A percentile compares a stretch with the other conserved stretches of the same genome.
Conservation (phyloP, 1,284 basidiomycete species). For the Ceratobasidium sp. region DNA sequence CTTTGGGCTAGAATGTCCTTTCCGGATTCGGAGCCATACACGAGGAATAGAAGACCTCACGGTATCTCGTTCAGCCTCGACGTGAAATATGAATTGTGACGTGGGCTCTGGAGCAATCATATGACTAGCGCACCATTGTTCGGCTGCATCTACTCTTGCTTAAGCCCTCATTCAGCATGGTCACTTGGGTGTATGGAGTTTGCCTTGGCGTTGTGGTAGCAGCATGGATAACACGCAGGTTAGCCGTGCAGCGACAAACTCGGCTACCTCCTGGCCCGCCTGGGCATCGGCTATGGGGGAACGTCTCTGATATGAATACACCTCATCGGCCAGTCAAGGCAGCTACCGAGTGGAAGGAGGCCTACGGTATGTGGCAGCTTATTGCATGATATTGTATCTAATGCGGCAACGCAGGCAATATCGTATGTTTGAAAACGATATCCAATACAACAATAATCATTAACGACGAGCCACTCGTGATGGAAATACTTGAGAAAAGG, state of each 20-base stretch:
- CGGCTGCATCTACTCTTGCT: not conserved
- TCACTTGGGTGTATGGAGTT: too few relatives aligned
- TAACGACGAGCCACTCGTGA: not conserved
- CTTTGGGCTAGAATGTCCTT: too few relatives aligned
- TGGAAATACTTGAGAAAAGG: constrained; percentile 16
- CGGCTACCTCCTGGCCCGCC: constrained; percentile 11
- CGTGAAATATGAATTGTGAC: too few relatives aligned
- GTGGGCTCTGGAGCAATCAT: too few relatives aligned
- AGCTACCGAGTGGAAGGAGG: constrained; percentile 5
- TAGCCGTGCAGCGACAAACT: not conserved
- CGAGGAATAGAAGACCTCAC: too few relatives aligned
- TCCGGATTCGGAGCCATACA: too few relatives aligned
- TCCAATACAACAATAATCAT: constrained; percentile 10
- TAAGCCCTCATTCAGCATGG: not conserved
- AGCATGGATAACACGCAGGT: not conserved
- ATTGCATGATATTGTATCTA: not conserved
- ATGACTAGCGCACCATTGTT: not conserved
- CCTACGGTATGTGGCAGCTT: not conserved
- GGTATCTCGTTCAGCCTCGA: too few relatives aligned
- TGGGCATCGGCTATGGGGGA: constrained; percentile 27
- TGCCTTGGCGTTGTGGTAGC: not conserved
- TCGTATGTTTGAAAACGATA: constrained; percentile 6
- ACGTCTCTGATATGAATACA: constrained; percentile 12
- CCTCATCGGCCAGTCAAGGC: constrained; percentile 21
- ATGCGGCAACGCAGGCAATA: constrained; percentile 6